Base-by-base conservation (phyloP, 768 basidiomycete species). In the Lepiota venenata region DNA sequence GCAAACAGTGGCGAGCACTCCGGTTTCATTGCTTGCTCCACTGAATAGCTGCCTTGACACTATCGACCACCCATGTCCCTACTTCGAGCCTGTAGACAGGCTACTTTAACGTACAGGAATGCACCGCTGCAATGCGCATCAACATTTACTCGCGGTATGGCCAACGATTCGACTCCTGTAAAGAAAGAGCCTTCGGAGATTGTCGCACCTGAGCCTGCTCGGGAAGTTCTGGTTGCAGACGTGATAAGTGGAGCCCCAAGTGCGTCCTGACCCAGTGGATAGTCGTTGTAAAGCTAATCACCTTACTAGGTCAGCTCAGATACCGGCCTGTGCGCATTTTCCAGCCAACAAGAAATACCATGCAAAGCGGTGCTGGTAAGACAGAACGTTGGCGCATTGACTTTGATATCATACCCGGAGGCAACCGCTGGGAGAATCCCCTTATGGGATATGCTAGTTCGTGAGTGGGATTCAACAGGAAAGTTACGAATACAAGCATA, bases 391-490 rank as follows among this genome's bases (percentile, higher is more conserved):
- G 96, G 96, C 78, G 92, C 59, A 83, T 99, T 64, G 96, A 98
- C 70, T 98, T 87, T 77, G 96, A 98, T 63, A 84, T 84, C 53
- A 74, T 98, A n/a, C 84, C 82, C 55, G 93, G 95, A 32, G 85
- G 81, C 25, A 93, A 91, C 11, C 81, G 96, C 48, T 99, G 96
- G 96, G 94, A 98, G 79, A 99, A 98, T 66, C 92, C 93, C 3
- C 69, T 99, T 60, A 99, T 98, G 92, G 96, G 96, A 41, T 99
- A 82, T 78, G 95, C 94, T 0, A 91, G 87, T 74, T 93, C 93
- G 90, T 95, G 67, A 71, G 90, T 80, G 11, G n/a, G 53, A 22
- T 1, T 10, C 11, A n/a, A 37, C 16, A 29, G 16, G n/a, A 11
- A 18, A 15, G 1, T 8, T 12, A 14, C 14, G 21, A 5, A 6